A percentile compares a stretch with the other conserved stretches of the same genome.
These are phyloP conservation scores for Bifiguratus adelaidae DNA, from an alignment of 192 early-diverging fungal species.

Conservation along the genomic window DNA sequence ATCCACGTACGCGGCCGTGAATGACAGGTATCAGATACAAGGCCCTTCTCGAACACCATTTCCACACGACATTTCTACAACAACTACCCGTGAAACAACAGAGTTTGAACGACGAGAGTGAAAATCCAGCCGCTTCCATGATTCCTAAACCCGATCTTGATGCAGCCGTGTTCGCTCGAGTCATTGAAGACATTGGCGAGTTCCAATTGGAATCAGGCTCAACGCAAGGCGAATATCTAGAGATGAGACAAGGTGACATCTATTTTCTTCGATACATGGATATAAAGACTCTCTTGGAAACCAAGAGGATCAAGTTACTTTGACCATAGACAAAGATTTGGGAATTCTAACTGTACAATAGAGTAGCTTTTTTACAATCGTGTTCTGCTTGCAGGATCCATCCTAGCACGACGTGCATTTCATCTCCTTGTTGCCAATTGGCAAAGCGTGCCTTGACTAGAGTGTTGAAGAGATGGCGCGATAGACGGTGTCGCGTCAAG, in stretches of 20 bases:
- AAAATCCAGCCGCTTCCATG: neutral
- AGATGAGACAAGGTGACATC: slow-evolving; percentile 26
- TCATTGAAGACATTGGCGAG: slow-evolving; percentile 34
- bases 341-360: neutral
- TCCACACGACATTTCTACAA: slow-evolving; percentile 32
- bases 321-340: slow-evolving; percentile 9
- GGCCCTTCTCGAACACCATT: slow-evolving; percentile 32
- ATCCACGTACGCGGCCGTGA: neutral
- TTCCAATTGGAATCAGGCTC: slow-evolving; percentile 23
- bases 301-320: slow-evolving; percentile 37
- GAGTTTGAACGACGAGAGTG: neutral
- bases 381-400: no score
- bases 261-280: slow-evolving; percentile 43
- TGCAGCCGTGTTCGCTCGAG: slow-evolving; percentile 48
- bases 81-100: slow-evolving; percentile 36
- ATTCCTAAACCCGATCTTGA: slow-evolving; percentile 38
- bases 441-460: no score
- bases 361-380: no score
- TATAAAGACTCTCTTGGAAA: slow-evolving; percentile 25
- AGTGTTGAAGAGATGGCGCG: no score
- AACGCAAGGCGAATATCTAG: slow-evolving; percentile 16
- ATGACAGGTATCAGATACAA: slow-evolving; percentile 27
- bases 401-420: no score
- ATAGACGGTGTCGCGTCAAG: no score
- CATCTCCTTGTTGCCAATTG: no score